Evolutionary conservation across 225 moss, liverwort and hornwort species (phyloP).

Genomic region (Pseudoscleropodium purum): DNA sequence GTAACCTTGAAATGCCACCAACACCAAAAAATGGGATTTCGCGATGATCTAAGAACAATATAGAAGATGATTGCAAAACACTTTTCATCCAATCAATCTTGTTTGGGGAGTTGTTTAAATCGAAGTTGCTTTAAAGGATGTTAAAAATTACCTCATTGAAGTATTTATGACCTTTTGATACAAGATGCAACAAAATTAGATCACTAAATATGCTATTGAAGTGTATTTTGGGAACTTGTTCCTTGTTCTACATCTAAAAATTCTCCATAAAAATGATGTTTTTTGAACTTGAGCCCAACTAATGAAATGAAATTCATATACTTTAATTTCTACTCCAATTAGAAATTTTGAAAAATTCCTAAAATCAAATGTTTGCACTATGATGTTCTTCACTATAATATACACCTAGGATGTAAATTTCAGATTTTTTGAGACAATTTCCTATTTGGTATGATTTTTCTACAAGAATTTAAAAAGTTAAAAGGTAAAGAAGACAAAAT

Average conservation of each 20-base stretch:
- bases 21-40: background rate
- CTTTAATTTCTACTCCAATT: background rate
- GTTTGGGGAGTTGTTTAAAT: background rate
- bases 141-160: background rate
- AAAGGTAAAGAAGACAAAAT: background rate
- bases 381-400: background rate
- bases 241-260: background rate
- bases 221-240: background rate
- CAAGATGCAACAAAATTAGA: accelerated
- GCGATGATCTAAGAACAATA: background rate
- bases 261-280: background rate
- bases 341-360: background rate
- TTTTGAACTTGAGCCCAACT: background rate
- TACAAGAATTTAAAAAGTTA: background rate
- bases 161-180: background rate
- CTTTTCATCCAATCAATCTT: background rate
- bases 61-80: background rate
- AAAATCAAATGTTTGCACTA: background rate
- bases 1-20: background rate
- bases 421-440: background rate
- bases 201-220: background rate
- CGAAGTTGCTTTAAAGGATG: background rate
- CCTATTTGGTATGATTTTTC: background rate
- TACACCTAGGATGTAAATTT: accelerated
- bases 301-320: background rate